These are phyloP conservation scores for Saccharomyces hybrid DNA, from an alignment of 1,139 yeast species.

Conservation along the genomic window DNA sequence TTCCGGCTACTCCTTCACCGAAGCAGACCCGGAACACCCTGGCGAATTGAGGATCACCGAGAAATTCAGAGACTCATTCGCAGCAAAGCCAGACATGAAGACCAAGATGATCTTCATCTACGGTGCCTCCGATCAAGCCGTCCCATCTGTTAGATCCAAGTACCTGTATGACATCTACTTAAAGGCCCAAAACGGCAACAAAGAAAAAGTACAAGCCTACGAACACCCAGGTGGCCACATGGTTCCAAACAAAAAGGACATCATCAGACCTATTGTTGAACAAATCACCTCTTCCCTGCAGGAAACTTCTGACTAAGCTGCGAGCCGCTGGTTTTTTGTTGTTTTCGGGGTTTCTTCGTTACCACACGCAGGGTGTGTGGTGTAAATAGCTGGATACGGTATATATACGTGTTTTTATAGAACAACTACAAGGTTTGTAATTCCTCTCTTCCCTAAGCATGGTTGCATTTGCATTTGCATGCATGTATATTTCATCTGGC, in stretches of 20 bases:
- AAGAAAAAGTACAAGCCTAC: constrained; percentile 38
- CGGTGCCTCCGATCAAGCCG: constrained; percentile 46
- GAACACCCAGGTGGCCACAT: constrained; percentile 82
- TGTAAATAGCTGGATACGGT: not conserved
- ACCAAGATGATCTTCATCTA: constrained; percentile 35
- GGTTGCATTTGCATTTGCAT: not conserved
- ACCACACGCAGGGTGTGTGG: not conserved
- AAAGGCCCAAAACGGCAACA: constrained; percentile 26
- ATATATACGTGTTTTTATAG: not conserved
- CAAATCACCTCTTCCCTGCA: constrained; percentile 27
- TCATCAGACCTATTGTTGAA: constrained; percentile 38
- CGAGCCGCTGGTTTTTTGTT: not conserved
- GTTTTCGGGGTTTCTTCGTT: not conserved
- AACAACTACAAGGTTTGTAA: not conserved
- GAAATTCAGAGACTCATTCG: constrained; percentile 29
- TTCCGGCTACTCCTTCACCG: constrained; percentile 53
- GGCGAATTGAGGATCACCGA: constrained; percentile 34
- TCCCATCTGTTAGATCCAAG: constrained; percentile 45
- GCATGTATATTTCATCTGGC: not conserved
- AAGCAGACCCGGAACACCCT: constrained; percentile 29
- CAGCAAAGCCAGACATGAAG: constrained; percentile 23
- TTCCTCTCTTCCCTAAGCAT: not conserved
- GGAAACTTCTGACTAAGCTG: not conserved
- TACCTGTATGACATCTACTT: constrained; percentile 38
- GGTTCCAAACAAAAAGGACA: constrained; percentile 65